Conservation (phyloP, 345 rosid species). For the Boechera stricta region DNA sequence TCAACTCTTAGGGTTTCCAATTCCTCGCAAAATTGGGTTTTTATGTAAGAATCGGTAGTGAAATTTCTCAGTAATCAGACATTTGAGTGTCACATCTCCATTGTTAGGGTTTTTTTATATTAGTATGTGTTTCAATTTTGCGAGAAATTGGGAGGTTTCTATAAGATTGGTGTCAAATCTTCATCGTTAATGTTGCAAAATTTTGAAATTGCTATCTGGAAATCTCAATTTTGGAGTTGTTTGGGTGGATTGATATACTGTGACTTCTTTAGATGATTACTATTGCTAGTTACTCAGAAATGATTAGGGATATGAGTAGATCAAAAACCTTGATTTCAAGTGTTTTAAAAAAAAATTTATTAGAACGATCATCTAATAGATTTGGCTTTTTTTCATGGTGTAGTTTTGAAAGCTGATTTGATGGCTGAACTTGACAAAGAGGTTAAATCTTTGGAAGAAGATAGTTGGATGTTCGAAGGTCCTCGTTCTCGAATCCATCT, state of each 20-base stretch:
- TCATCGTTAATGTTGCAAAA: background rate
- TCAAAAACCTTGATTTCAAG: background rate
- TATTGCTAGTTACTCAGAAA: background rate
- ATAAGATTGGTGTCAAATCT: background rate
- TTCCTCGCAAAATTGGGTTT: background rate
- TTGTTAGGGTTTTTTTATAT: constrained; percentile 2
- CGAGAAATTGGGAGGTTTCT: background rate
- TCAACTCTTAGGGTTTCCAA: constrained; percentile 6
- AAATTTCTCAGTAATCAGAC: background rate
- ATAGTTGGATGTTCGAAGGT: constrained; percentile 90
- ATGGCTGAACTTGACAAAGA: constrained; percentile 72
- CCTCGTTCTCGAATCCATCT: constrained; percentile 90
- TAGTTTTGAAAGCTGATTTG: constrained; percentile 84
- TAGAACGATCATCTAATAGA: constrained; percentile 13
- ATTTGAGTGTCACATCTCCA: background rate
- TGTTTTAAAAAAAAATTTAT: background rate
- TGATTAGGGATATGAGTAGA: background rate
- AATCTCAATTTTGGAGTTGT: background rate
- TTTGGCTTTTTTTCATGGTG: constrained; percentile 22
- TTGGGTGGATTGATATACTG: background rate
- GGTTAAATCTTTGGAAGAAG: constrained; percentile 90
- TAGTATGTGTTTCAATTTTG: background rate
- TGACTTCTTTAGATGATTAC: constrained; percentile 6
- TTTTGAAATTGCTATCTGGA: background rate
- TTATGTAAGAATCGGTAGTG: background rate